Evolutionary conservation across 2,329 filamentous ascomycete species (phyloP).

Genomic region (Aspergillus floridensis): DNA sequence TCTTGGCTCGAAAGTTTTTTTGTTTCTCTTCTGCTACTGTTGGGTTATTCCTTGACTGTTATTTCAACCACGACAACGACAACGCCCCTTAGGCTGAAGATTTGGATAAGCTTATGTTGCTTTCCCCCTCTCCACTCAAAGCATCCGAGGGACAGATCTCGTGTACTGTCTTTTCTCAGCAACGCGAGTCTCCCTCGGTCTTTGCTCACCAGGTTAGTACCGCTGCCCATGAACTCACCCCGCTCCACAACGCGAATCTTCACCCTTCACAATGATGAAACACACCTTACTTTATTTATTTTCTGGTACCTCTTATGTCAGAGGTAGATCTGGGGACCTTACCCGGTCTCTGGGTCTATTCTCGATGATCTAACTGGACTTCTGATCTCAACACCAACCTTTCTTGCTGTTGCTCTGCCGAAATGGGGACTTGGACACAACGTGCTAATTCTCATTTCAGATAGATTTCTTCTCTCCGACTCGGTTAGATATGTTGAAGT

Average conservation of each 20-base stretch:
- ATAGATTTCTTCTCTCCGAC: constrained; percentile 1
- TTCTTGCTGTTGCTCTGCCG: neutral
- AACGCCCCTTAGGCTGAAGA: no score
- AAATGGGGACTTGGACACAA: constrained; percentile 6
- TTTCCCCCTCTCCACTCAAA: neutral
- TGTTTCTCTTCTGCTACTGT: neutral
- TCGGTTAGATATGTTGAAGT: no score
- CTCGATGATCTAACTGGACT: constrained; percentile 82
- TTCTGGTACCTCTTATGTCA: constrained; percentile 99
- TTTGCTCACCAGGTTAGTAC: constrained; percentile 6
- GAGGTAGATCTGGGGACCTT: constrained; percentile 40
- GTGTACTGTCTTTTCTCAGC: neutral
- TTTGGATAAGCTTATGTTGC: constrained; percentile 4
- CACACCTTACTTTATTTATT: constrained; percentile 55
- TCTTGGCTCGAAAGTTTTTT: neutral
- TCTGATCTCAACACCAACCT: constrained; percentile 57
- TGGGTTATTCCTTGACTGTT: neutral
- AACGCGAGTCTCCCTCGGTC: neutral
- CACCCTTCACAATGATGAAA: constrained; percentile 65
- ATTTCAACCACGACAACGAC: no score
- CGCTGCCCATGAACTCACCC: neutral
- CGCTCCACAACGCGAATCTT: constrained; percentile 1
- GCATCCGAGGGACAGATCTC: neutral
- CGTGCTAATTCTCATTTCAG: constrained; percentile 15
- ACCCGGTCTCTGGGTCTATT: constrained; percentile 36